Evolutionary conservation across 129 eudicot species (phyloP).

Genomic region (Centrapalus pauciflorus): DNA sequence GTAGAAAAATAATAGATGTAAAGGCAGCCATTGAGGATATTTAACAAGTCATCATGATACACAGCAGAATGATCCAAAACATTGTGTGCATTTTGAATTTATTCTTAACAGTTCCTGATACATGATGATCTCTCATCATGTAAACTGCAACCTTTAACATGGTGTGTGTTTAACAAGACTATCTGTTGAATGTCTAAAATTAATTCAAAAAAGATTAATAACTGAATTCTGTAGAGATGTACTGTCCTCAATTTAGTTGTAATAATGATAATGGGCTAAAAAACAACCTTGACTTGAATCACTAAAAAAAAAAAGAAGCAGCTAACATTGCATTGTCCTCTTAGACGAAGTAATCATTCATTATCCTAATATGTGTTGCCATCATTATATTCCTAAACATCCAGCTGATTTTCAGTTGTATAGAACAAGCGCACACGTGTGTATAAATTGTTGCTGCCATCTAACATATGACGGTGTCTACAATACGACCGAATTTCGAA

Average conservation of each 20-base stretch:
- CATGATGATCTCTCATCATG: neutral
- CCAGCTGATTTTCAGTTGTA: too few species aligned
- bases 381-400: too few species aligned
- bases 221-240: too few species aligned
- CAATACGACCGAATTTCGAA: too few species aligned
- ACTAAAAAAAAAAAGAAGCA: neutral
- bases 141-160: constrained; percentile 7
- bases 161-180: neutral
- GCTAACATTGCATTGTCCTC: neutral
- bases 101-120: neutral
- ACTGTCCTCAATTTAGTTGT: too few species aligned
- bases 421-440: too few species aligned
- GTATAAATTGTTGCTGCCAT: too few species aligned
- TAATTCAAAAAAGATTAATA: neutral
- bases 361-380: neutral
- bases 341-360: neutral
- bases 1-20: neutral
- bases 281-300: neutral
- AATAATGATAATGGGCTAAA: neutral
- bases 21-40: neutral
- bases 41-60: neutral
- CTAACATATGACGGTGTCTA: too few species aligned
- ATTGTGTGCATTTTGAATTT: neutral
- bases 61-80: neutral
- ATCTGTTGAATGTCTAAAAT: neutral